Conservation (phyloP, 2,329 filamentous ascomycete genomes). For the Talaromyces sp. region DNA sequence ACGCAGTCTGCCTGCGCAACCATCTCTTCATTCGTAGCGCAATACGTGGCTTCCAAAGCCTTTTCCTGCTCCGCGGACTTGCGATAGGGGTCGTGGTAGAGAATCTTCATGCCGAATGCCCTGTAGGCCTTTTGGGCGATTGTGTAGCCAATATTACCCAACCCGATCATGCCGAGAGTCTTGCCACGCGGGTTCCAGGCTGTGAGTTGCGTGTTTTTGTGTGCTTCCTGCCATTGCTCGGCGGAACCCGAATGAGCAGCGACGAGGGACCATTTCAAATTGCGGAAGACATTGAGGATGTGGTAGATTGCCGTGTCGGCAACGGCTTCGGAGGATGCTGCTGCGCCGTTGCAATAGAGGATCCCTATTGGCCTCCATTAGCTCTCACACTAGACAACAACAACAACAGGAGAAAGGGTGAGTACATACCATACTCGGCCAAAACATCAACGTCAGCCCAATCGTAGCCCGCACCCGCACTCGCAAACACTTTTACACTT, state of each 20-base stretch:
- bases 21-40: conserved; percentile 40
- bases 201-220: conserved; percentile 31
- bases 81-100: conserved; percentile 51
- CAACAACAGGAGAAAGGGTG: too few species aligned
- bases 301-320: conserved; percentile 44
- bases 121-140: conserved; percentile 46
- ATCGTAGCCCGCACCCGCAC: conserved; percentile 63
- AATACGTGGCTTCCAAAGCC: conserved; percentile 38
- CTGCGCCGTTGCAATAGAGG: conserved; percentile 46
- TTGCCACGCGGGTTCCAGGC: conserved; percentile 49
- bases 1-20: conserved; percentile 42
- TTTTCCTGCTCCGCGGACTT: conserved; percentile 35
- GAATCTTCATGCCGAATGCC: conserved; percentile 53
- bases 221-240: conserved; percentile 15
- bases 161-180: conserved; percentile 51
- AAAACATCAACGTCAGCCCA: conserved; percentile 59
- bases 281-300: conserved; percentile 49
- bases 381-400: too few species aligned
- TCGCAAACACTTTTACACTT: conserved; percentile 59
- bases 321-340: conserved; percentile 44
- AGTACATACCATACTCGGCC: conserved; percentile 28
- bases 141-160: conserved; percentile 48
- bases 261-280: conserved; percentile 48
- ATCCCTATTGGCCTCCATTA: conserved; percentile 20
- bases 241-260: conserved; percentile 46